Evolutionary conservation across 179 eudicot species (phyloP).

Genomic region (Silene vulgaris): DNA sequence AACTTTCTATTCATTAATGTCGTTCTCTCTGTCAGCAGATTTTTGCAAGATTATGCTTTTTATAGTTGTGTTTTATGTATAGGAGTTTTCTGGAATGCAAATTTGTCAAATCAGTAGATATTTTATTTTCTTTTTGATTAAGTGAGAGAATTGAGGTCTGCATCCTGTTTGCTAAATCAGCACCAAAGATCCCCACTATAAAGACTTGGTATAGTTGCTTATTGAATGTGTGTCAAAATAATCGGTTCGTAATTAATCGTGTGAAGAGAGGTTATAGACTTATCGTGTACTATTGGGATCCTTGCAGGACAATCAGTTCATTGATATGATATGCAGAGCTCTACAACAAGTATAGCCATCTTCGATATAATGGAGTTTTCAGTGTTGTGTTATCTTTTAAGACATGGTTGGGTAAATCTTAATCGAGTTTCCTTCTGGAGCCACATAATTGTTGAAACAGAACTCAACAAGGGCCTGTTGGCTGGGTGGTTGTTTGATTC

Average conservation of each 20-base stretch:
- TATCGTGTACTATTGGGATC: neutral
- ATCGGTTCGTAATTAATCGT: neutral
- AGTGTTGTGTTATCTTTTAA: slow-evolving; percentile 1
- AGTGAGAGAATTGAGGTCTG: neutral
- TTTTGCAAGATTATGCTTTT: neutral
- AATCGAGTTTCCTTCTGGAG: slow-evolving; percentile 15
- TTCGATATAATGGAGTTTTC: too few species aligned
- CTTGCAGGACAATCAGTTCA: slow-evolving; percentile 62
- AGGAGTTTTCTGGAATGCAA: neutral
- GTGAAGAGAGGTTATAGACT: neutral
- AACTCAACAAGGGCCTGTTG: slow-evolving; percentile 7
- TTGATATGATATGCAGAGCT: slow-evolving; percentile 69
- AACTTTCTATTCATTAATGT: neutral
- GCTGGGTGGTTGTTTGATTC: neutral
- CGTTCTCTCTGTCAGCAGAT: neutral
- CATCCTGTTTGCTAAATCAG: neutral
- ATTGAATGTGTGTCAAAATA: neutral
- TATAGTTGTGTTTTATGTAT: neutral
- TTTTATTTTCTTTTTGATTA: too few species aligned
- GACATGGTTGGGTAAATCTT: slow-evolving; percentile 11
- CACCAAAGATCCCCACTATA: neutral
- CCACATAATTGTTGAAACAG: slow-evolving; percentile 13
- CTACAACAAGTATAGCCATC: slow-evolving; percentile 37
- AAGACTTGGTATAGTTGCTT: neutral
- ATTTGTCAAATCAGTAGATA: neutral